Evolutionary conservation across 2,329 filamentous ascomycete species (phyloP).

Genomic region (Xylaria sp.): DNA sequence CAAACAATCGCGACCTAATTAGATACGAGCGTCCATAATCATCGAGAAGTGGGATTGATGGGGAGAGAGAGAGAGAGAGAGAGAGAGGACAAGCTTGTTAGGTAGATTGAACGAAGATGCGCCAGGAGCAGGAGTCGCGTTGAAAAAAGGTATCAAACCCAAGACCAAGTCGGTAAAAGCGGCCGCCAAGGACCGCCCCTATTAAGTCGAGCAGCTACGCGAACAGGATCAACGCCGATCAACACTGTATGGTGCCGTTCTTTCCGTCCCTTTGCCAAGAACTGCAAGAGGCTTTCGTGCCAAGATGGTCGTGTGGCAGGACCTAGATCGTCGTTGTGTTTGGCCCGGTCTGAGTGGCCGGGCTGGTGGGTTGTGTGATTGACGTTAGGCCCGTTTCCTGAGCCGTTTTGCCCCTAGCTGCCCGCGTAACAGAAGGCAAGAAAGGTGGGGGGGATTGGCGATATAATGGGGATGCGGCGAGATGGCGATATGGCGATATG

Average conservation of each 20-base stretch:
- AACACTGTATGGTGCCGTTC: slow-evolving; percentile 17
- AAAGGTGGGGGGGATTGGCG: too few species aligned
- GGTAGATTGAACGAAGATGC: neutral
- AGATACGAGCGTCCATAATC: neutral
- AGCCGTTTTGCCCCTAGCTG: neutral
- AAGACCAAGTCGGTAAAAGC: neutral
- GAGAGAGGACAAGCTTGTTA: too few species aligned
- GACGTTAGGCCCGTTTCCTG: neutral
- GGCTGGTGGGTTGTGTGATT: neutral
- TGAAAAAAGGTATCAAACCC: neutral
- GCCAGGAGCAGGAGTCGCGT: neutral
- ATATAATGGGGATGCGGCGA: too few species aligned
- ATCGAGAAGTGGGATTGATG: neutral
- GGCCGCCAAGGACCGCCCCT: slow-evolving; percentile 12
- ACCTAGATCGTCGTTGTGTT: slow-evolving; percentile 21
- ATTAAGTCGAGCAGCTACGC: slow-evolving; percentile 22
- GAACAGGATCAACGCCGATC: neutral
- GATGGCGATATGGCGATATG: too few species aligned
- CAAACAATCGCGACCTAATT: neutral
- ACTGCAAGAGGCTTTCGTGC: too few species aligned
- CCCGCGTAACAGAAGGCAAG: neutral
- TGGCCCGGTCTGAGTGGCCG: neutral
- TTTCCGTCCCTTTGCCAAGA: slow-evolving; percentile 28
- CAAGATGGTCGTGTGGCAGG: slow-evolving; percentile 25
- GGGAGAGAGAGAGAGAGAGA: neutral